phyloP scores from a whole-genome alignment of 139 green algal genomes.

The Chlamydomonas urium region DNA sequence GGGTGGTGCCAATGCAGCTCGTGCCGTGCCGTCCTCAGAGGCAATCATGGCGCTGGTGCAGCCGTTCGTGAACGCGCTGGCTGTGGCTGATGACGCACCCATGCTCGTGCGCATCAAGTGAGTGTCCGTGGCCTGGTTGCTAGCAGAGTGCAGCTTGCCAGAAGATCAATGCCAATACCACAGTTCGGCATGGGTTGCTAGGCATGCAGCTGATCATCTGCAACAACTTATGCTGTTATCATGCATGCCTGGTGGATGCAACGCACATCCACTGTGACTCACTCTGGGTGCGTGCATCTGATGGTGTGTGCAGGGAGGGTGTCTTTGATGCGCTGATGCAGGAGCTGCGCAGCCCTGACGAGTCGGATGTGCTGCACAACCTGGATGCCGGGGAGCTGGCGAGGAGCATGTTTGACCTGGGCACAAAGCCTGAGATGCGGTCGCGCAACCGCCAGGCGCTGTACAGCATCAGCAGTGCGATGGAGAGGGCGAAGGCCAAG shows the following conservation, averaged over 20 bases:
- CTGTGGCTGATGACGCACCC: conserved; percentile 18
- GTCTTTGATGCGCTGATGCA: conserved; percentile 56
- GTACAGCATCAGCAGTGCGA: conserved; percentile 46
- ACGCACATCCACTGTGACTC: neutral
- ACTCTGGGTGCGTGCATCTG: neutral
- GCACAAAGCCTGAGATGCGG: conserved; percentile 31
- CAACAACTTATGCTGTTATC: neutral
- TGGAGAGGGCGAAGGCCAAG: conserved; percentile 46
- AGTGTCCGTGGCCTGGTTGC: neutral
- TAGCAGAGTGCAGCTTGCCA: neutral
- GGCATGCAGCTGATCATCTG: neutral
- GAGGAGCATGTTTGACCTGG: conserved; percentile 56
- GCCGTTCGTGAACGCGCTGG: conserved; percentile 49
- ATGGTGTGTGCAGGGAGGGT: conserved; percentile 37
- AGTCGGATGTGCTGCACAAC: conserved; percentile 11
- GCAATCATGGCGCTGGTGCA: conserved; percentile 42
- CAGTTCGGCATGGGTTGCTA: neutral
- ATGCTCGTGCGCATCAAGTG: conserved; percentile 36
- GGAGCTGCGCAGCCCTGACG: conserved; percentile 30
- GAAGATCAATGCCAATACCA: neutral
- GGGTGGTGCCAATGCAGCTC: neutral
- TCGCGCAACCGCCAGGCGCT: conserved; percentile 59
- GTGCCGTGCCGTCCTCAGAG: neutral
- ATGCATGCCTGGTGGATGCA: too few relatives aligned
- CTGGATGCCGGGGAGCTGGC: conserved; percentile 33